Percentiles rank a stretch among this genome's conserved stretches.
These are phyloP conservation scores for Schizochytrium sp. DNA, from an alignment of 108 stramenopile genomes.

Conservation along the genomic window DNA sequence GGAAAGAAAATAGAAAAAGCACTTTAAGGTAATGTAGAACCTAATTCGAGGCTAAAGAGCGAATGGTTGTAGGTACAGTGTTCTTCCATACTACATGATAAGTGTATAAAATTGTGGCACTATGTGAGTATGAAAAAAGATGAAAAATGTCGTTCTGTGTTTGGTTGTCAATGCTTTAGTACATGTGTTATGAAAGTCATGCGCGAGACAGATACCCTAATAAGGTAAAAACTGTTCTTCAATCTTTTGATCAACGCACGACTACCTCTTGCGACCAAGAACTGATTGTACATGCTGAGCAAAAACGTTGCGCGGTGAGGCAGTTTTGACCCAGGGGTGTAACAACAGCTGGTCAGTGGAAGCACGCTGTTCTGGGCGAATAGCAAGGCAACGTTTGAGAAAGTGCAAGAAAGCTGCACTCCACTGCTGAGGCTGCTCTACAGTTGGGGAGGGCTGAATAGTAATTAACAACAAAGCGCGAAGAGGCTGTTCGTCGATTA, in stretches of 20 bases:
- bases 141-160: too few relatives aligned
- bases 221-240: not conserved
- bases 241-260: not conserved
- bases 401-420: conserved; percentile 75
- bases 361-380: conserved; percentile 69
- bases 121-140: too few relatives aligned
- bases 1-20: too few relatives aligned
- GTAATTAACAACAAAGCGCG: conserved; percentile 79
- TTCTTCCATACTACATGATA: too few relatives aligned
- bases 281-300: conserved; percentile 51
- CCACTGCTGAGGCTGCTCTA: conserved; percentile 73
- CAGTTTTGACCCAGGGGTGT: conserved; percentile 71
- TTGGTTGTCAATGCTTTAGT: too few relatives aligned
- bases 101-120: too few relatives aligned
- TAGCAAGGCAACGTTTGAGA: conserved; percentile 69
- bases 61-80: too few relatives aligned
- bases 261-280: not conserved
- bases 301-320: not conserved
- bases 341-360: conserved; percentile 77
- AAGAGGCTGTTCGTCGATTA: conserved; percentile 78
- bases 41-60: too few relatives aligned
- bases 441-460: conserved; percentile 72
- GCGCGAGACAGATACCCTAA: too few relatives aligned
- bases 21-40: too few relatives aligned
- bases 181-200: too few relatives aligned